phyloP scores from a whole-genome alignment of 345 rosid genomes.

The Melaleuca alternifolia region DNA sequence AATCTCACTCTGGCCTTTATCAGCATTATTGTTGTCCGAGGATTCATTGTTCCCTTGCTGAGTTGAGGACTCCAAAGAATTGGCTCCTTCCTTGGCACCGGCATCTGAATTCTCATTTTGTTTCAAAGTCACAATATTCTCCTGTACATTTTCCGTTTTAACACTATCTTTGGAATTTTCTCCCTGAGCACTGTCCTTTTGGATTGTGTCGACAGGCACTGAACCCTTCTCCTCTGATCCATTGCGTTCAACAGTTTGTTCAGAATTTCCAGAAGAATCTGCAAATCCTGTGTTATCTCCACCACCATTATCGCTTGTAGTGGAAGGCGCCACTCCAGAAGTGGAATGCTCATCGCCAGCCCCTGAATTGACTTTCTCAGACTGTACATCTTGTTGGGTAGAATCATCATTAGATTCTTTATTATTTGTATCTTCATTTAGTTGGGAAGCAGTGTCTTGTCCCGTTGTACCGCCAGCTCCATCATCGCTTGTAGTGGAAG shows the following conservation, averaged over 20 bases:
- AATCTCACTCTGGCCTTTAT: conserved; percentile 19
- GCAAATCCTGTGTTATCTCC: background rate
- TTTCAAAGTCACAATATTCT: background rate
- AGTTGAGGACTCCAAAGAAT: background rate
- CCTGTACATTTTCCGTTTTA: conserved; percentile 9
- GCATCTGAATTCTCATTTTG: background rate
- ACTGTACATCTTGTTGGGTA: conserved; percentile 16
- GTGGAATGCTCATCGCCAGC: conserved; percentile 33
- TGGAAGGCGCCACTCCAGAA: conserved; percentile 19
- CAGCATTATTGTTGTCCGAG: conserved; percentile 3
- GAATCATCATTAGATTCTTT: conserved; percentile 11
- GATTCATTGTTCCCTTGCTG: conserved; percentile 8
- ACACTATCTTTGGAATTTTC: conserved; percentile 5
- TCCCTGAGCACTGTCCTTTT: conserved; percentile 2
- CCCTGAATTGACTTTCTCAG: conserved; percentile 27
- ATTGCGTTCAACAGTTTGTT: background rate
- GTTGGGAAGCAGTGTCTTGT: conserved; percentile 17
- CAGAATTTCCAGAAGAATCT: background rate
- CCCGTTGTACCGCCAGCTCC: conserved; percentile 13
- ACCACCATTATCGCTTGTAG: conserved; percentile 10
- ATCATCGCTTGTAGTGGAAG: conserved; percentile 19
- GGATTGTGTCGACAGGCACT: background rate
- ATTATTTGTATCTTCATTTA: conserved; percentile 11
- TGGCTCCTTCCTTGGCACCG: background rate
- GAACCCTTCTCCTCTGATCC: background rate